Evolutionary conservation across 31 red algal genomes (phyloP).

Genomic region (Odonthalia washingtoniensis): DNA sequence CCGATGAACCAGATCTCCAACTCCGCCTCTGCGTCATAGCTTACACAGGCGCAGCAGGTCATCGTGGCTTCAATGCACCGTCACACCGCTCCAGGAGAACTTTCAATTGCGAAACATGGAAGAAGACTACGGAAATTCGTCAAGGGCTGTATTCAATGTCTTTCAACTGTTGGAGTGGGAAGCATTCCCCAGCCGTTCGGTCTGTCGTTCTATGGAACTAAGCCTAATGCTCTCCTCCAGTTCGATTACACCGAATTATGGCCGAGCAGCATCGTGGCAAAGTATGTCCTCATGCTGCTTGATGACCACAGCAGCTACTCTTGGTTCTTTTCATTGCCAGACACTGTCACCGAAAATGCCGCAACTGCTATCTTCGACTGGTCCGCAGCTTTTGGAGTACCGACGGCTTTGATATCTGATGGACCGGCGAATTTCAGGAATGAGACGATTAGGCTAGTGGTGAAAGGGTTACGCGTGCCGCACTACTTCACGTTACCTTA

Average conservation of each 20-base stretch:
- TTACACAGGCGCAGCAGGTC: not conserved
- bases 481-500: slow-evolving; percentile 18
- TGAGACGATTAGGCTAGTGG: not conserved
- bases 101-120: not conserved
- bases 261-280: too few species aligned
- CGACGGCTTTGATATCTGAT: not conserved
- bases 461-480: not conserved
- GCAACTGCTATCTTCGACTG: not conserved
- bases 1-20: slow-evolving; percentile 1
- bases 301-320: too few species aligned
- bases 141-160: slow-evolving; percentile 20
- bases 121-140: slow-evolving; percentile 23
- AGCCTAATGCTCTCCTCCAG: too few species aligned
- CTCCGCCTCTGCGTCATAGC: slow-evolving; percentile 18
- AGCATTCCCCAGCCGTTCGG: slow-evolving; percentile 28
- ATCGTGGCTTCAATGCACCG: slow-evolving; percentile 8
- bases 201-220: too few species aligned
- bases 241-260: too few species aligned
- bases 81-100: not conserved
- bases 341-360: not conserved
- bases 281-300: too few species aligned
- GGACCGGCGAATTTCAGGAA: slow-evolving; percentile 8
- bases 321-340: too few species aligned
- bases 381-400: not conserved
- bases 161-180: not conserved